Base-by-base conservation (phyloP, 805 yeast species). In the Yueomyces sp. region DNA sequence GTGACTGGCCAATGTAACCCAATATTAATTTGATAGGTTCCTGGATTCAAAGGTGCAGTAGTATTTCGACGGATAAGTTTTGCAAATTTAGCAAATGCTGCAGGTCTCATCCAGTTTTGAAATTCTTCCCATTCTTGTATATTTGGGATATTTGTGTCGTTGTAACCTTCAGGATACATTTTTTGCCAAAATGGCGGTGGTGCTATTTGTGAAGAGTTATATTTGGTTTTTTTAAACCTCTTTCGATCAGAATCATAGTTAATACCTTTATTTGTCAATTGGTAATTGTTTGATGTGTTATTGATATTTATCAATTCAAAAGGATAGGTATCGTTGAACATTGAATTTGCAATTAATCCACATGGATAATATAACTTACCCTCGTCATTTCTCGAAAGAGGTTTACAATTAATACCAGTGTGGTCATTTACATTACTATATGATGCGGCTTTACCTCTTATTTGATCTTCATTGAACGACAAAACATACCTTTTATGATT, bases 101-200 rank as follows among this genome's bases (percentile, higher is more conserved):
- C 78, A 2, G 90, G 79, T 54, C 94, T 77, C 96, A 90, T 90
- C 98, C 98, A 90, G 62, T 87, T 90, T 67, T 87, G 95, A 53
- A 90, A 74, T 50, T 79, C 79, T 58, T 85, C 90, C 86, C 92
- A 79, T 34, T 65, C 58, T 2, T 84, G 71, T 40, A 90, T 59
- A 57, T 84, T 81, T 3, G 94, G 95, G 47, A 90, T 53, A 59
- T 85, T 86, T 4, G 75, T 76, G 32, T 74, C 79, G n/a, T 82
- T 85, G 65, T 92, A 90, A 0, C 97, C 97, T 47, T 87, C 65
- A 2, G 97, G 97, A 60, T 63, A 90, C 65, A 56, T 66, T 49
- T 74, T 71, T 37, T 65, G 69, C 98, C 98, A 90, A 65, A 82
- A 85, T 43, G 92, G 95, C 4, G 98, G 98, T 9, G 98, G 98